Evolutionary conservation across 257 asterid genomes (phyloP), one percentile per base, ranked within the genome.

Genomic region (Solanum ahanhuiri): DNA sequence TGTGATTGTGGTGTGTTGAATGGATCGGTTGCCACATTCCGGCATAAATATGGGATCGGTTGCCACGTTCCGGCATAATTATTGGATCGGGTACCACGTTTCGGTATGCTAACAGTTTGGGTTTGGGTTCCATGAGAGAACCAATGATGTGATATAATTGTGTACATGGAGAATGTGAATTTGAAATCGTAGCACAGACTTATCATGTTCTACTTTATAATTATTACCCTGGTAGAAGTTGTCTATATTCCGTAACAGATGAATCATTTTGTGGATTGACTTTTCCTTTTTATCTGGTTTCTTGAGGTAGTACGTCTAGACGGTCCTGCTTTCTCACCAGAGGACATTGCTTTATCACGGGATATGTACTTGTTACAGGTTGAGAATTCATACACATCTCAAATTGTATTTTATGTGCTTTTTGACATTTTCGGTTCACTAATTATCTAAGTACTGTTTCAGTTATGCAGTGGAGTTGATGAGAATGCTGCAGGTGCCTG

Each of bases 361-460:
- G 99, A 96, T 89, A 94, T 93, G 96, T 94, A 93, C 92, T 89
- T 94, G 86, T 87, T 96, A 71, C 98, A 94, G 98, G 98, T 95
- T 86, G 77, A 87, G 3, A 51, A 17, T 48, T 48, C 28, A 8
- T 17, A 45, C 28, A 2, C 54, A 37, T 79, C 25, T 79, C 17
- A 45, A 30, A 45, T 79, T 45, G 4, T 45, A 37, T 82, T 12
- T 60, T 4, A 5, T 79, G 12, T 39, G 17, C 34, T 73, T 18
- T 23, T n/a, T 34, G 14, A 12, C 28, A 25, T 20, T 31, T 43
- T n/a, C n/a, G n/a, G n/a, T n/a, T n/a, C n/a, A n/a, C n/a, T n/a
- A n/a, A n/a, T n/a, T n/a, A n/a, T n/a, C n/a, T n/a, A n/a, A n/a
- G n/a, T n/a, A n/a, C n/a, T n/a, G n/a, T n/a, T n/a, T 20, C 96